Base-by-base conservation (phyloP, 1,139 yeast species). In the Lodderomyces theae region DNA sequence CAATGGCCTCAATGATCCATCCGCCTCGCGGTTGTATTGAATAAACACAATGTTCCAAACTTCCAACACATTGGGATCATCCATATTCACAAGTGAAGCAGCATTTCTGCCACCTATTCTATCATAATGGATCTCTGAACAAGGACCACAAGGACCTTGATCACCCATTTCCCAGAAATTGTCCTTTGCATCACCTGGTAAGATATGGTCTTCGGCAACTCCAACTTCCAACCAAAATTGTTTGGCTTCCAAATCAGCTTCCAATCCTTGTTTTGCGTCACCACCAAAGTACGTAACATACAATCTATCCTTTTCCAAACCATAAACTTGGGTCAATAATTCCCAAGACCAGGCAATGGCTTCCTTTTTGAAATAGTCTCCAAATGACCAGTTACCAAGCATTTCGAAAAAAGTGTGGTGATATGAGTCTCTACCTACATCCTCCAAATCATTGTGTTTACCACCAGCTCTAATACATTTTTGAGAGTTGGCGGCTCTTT, bases 81-180 rank as follows among this genome's bases (percentile, higher is more conserved):
- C 98, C 81, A 80, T 80, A 63, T 92, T 92, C 53, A 92, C 99
- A 52, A 92, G 74, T 51, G 68, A 61, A 25, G 97, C 75, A 45
- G 97, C 98, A 58, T 92, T 90, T 71, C 99, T 81, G 42, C 97
- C 97, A 48, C 98, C 98, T 50, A 92, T 88, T 67, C 98, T 82
- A 64, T 92, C 99, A 64, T 88, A 92, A 65, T 92, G 99, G 53
- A 92, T 79, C 66, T 92, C 98, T 15, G 96, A 86, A 70, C 98
- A 94, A 39, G 99, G 99, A 49, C 99, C 99, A 73, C 99, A 92
- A 35, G 99, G 99, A 51, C 99, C 99, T 70, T 90, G 97, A 60
- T 94, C 99, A 54, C 99, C 99, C 99, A 92, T 92, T 72, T 94
- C 99, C 99, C 99, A 92, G 65, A 92, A 92, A 70, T 92, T 92